phyloP scores from a whole-genome alignment of 169 alveolate species.

The Cyclospora cayetanensis region DNA sequence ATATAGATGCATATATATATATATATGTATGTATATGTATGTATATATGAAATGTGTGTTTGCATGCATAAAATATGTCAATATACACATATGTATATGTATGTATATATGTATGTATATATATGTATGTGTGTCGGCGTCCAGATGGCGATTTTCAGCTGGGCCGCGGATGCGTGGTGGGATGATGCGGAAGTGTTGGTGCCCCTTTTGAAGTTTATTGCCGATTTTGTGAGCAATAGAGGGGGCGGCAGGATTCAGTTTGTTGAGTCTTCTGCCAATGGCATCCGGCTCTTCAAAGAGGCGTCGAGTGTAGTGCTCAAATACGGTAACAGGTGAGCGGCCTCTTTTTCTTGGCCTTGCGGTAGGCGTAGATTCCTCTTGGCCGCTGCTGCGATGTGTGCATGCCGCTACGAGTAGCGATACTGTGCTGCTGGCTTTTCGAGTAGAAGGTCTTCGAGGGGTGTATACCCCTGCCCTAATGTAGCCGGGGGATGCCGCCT shows the following conservation, averaged over 20 bases:
- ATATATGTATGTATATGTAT: neutral
- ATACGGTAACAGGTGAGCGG: constrained; percentile 68
- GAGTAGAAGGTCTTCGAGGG: neutral
- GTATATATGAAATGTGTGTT: neutral
- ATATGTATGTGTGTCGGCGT: neutral
- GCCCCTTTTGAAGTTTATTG: constrained; percentile 91
- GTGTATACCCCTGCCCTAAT: too few species aligned
- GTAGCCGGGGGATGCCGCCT: too few species aligned
- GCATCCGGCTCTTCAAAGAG: constrained; percentile 91
- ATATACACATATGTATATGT: neutral
- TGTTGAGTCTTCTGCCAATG: constrained; percentile 93
- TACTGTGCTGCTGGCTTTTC: neutral
- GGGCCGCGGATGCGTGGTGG: constrained; percentile 91
- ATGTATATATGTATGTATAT: neutral
- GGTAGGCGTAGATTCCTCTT: neutral
- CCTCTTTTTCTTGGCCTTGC: neutral
- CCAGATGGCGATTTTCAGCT: constrained; percentile 80
- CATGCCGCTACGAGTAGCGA: neutral
- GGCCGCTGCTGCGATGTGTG: too few species aligned
- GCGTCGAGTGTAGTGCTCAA: constrained; percentile 83
- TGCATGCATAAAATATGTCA: neutral
- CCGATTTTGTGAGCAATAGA: constrained; percentile 80
- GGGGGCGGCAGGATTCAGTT: constrained; percentile 90
- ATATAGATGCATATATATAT: neutral
- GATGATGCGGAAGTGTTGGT: constrained; percentile 90